Evolutionary conservation across 208 protist species (phyloP), one percentile per base, ranked within the genome.

Genomic region (Tetramitus jugosus): DNA sequence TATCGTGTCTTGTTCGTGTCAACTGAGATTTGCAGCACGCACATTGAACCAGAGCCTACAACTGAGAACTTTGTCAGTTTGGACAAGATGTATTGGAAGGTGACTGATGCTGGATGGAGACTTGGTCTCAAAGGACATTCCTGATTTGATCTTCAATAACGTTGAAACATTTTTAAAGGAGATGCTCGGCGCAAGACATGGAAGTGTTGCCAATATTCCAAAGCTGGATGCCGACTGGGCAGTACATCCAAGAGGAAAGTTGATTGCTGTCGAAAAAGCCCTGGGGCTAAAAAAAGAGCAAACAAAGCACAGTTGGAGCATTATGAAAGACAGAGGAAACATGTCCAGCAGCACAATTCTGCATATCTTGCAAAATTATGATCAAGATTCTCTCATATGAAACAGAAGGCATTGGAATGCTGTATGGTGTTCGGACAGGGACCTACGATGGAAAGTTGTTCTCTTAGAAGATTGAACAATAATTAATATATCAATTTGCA

Each of bases 241-340:
- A 29, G 6, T 39, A 8, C 67, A 74, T 37, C 67, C 67, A 39
- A 43, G 67, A n/a, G 67, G 67, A 43, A 74, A 74, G 20, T 37
- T 74, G 17, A 33, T 42, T 8, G 67, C 67, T 7, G 29, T 74
- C 37, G 67, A 74, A 35, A 74, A 74, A 13, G 7, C 67, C 6
- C 35, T 74, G 1, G 26, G 20, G 39, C 13, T 74, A 10, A 53
- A 31, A 3, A 0, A 23, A 20, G n/a, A 53, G 3, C 31, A 74
- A 56, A 43, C 37, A 23, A 20, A 53, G 0, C 4, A 13, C 10
- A 23, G 29, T 31, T 74, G 67, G 67, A 31, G 53, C 23, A n/a
- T 74, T 2, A 74, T 74, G 67, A 56, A 2, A 33, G 53, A 37
- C 3, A n/a, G 37, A 53, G 67, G 67, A 40, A 74, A 74, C 26